Evolutionary conservation across 2,329 filamentous ascomycete genomes (phyloP).

Genomic region (Pseudocercospora vitis): DNA sequence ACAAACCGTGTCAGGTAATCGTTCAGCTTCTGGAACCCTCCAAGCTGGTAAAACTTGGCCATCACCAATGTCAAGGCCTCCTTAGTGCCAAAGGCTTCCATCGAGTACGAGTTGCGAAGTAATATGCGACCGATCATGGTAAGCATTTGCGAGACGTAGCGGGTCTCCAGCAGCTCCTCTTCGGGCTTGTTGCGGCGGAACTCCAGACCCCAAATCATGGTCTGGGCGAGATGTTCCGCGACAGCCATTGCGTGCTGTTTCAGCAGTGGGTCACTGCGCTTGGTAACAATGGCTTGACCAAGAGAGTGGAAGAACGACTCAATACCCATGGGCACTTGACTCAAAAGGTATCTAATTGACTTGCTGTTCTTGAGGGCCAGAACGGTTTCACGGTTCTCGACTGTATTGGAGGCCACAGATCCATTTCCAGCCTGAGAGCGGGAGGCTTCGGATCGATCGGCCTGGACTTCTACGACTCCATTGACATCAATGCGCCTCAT

Average conservation of each 20-base stretch:
- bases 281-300: constrained; percentile 75
- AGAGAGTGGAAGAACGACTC: constrained; percentile 82
- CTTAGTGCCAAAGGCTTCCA: constrained; percentile 31
- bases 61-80: constrained; percentile 68
- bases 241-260: constrained; percentile 63
- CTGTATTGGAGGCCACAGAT: constrained; percentile 1
- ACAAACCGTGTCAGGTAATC: constrained; percentile 39
- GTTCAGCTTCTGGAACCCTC: constrained; percentile 73
- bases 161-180: constrained; percentile 27
- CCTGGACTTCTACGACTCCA: constrained; percentile 31
- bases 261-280: constrained; percentile 65
- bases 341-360: constrained; percentile 72
- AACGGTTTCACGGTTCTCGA: constrained; percentile 20
- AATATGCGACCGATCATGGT: constrained; percentile 29
- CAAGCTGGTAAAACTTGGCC: constrained; percentile 79
- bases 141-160: constrained; percentile 29
- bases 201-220: constrained; percentile 39
- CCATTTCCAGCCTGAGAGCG: constrained; percentile 11
- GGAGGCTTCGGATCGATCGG: constrained; percentile 17
- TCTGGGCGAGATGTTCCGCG: constrained; percentile 68
- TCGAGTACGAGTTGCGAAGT: constrained; percentile 29
- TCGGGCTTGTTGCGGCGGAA: constrained; percentile 25
- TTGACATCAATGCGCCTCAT: constrained; percentile 33
- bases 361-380: constrained; percentile 71
- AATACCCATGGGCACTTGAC: constrained; percentile 75